These are phyloP conservation scores for Plectosphaerella sp. DNA, from an alignment of 2,329 filamentous ascomycete species.

Conservation along the genomic window DNA sequence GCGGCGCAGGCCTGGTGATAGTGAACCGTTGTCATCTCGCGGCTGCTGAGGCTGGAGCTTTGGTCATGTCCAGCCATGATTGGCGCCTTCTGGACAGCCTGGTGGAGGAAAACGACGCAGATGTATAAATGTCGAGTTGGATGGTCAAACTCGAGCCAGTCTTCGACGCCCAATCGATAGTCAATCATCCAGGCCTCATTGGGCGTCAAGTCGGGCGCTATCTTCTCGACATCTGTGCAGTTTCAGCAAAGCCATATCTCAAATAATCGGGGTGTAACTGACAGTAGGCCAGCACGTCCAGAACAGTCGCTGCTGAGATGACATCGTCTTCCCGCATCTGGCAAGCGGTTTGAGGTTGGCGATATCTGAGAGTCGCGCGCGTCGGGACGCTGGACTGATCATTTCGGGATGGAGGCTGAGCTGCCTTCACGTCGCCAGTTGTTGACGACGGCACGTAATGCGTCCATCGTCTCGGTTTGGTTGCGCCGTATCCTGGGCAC, in stretches of 20 bases:
- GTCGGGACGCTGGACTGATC: background rate
- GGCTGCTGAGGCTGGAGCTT: background rate
- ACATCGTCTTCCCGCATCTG: background rate
- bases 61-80: background rate
- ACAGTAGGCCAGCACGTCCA: slow-evolving; percentile 2
- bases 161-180: background rate
- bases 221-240: background rate
- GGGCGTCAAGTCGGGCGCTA: background rate
- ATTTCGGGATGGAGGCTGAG: background rate
- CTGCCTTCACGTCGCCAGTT: background rate
- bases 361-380: background rate
- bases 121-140: background rate
- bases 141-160: background rate
- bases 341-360: background rate
- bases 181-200: background rate
- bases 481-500: background rate
- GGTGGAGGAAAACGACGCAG: background rate
- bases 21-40: background rate
- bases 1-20: background rate
- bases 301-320: background rate
- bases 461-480: background rate
- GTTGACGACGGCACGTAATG: background rate
- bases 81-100: background rate
- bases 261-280: background rate
- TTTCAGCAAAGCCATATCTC: background rate